Percentiles rank a stretch among this genome's conserved stretches.
phyloP scores from a whole-genome alignment of 805 yeast species.

The Dipodascopsis uninucleata region DNA sequence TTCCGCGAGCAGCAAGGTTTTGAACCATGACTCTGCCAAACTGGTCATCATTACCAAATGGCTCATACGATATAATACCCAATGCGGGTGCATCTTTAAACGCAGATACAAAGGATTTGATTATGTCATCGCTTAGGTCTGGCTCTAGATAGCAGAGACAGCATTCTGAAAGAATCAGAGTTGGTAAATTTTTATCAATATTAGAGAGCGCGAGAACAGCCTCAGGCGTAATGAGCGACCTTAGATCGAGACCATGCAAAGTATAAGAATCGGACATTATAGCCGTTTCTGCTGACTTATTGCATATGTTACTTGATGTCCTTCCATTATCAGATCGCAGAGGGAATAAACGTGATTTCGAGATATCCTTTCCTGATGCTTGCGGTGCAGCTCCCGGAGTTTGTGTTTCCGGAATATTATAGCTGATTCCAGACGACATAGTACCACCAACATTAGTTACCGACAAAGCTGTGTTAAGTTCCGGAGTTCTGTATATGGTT shows the following conservation, averaged over 20 bases:
- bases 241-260: conserved; percentile 53
- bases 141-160: conserved; percentile 67
- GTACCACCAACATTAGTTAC: conserved; percentile 31
- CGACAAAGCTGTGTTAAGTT: conserved; percentile 1
- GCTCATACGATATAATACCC: conserved; percentile 58
- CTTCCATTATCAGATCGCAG: too few relatives aligned
- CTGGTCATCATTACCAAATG: conserved; percentile 56
- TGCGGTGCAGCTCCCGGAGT: too few relatives aligned
- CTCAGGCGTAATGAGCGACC: conserved; percentile 35
- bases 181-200: conserved; percentile 44
- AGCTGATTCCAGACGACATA: too few relatives aligned
- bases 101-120: conserved; percentile 41
- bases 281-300: too few relatives aligned
- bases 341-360: too few relatives aligned
- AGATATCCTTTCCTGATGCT: too few relatives aligned
- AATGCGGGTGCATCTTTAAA: conserved; percentile 29
- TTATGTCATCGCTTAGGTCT: conserved; percentile 44
- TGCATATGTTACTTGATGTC: too few relatives aligned
- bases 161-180: conserved; percentile 68
- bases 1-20: conserved; percentile 59
- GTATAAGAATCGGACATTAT: conserved; percentile 43
- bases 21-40: conserved; percentile 68
- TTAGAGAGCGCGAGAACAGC: conserved; percentile 6
- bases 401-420: too few relatives aligned
- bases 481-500: conserved; percentile 39